phyloP scores from a whole-genome alignment of 768 basidiomycete species.

The Holtermannia corniformis region DNA sequence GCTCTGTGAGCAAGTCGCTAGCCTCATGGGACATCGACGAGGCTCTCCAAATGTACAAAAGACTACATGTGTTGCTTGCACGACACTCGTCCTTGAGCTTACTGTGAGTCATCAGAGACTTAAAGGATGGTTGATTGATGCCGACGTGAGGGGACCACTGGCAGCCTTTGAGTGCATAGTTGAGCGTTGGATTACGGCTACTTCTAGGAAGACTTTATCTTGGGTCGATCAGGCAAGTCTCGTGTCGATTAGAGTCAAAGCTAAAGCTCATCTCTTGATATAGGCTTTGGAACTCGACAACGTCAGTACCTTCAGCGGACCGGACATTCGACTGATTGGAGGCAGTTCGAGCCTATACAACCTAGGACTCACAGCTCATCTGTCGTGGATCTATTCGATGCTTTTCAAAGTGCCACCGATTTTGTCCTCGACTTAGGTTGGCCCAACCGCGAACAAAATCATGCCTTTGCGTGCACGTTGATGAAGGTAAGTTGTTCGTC shows the following conservation, averaged over 20 bases:
- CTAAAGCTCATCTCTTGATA: conserved; percentile 8
- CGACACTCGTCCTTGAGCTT: too few relatives aligned
- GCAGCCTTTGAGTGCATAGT: conserved; percentile 89
- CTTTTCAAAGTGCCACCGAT: conserved; percentile 76
- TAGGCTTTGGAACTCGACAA: conserved; percentile 76
- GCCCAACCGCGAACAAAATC: conserved; percentile 81
- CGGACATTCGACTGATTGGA: background rate
- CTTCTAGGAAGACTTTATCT: conserved; percentile 76
- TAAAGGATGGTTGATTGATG: too few relatives aligned
- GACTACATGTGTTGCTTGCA: too few relatives aligned
- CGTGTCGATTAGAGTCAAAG: background rate
- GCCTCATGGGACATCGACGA: too few relatives aligned
- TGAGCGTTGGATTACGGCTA: conserved; percentile 75
- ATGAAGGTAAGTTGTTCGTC: conserved; percentile 56
- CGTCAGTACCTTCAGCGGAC: conserved; percentile 43
- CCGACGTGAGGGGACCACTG: too few relatives aligned
- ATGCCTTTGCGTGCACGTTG: conserved; percentile 77
- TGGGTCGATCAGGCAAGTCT: conserved; percentile 83
- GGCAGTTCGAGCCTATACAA: conserved; percentile 55
- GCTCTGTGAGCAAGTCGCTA: too few relatives aligned
- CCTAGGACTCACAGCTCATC: conserved; percentile 85
- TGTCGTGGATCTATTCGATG: conserved; percentile 91
- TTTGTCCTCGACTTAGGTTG: conserved; percentile 85
- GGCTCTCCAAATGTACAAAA: too few relatives aligned
- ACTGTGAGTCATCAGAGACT: too few relatives aligned